phyloP scores from a whole-genome alignment of 257 asterid species.

The Petunia axillaris region DNA sequence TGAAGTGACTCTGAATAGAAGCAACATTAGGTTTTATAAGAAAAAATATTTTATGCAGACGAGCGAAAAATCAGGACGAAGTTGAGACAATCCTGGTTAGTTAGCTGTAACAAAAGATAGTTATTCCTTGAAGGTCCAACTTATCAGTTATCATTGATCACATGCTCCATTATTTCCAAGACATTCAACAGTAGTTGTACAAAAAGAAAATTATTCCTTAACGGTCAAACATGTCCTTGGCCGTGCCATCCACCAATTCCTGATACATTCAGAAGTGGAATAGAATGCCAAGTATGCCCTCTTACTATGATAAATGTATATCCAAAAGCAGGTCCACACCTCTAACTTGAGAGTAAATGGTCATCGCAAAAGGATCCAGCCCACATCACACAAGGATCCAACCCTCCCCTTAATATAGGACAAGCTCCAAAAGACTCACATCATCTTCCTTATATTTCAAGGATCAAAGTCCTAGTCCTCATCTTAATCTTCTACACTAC shows the following conservation, averaged over 20 bases:
- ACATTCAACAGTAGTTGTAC: neutral
- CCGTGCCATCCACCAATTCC: slow-evolving; percentile 1
- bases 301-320: neutral
- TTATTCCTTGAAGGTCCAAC: neutral
- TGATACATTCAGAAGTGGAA: neutral
- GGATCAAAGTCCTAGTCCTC: slow-evolving; percentile 5
- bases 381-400: neutral
- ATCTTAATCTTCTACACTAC: neutral
- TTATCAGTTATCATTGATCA: neutral
- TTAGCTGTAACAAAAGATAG: neutral
- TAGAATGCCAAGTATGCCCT: neutral
- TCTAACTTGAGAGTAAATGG: neutral
- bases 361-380: neutral
- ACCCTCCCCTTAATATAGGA: neutral
- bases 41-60: neutral
- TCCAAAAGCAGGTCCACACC: neutral
- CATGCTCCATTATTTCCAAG: slow-evolving; percentile 9
- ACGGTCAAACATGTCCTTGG: slow-evolving; percentile 2
- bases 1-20: neutral
- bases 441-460: slow-evolving; percentile 10
- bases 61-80: neutral
- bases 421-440: slow-evolving; percentile 4
- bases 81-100: neutral
- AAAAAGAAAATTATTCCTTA: neutral
- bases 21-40: neutral